A percentile compares a stretch with the other conserved stretches of the same genome.
Evolutionary conservation across 768 basidiomycete species (phyloP).

Genomic region (Boletus rubroflammeus): DNA sequence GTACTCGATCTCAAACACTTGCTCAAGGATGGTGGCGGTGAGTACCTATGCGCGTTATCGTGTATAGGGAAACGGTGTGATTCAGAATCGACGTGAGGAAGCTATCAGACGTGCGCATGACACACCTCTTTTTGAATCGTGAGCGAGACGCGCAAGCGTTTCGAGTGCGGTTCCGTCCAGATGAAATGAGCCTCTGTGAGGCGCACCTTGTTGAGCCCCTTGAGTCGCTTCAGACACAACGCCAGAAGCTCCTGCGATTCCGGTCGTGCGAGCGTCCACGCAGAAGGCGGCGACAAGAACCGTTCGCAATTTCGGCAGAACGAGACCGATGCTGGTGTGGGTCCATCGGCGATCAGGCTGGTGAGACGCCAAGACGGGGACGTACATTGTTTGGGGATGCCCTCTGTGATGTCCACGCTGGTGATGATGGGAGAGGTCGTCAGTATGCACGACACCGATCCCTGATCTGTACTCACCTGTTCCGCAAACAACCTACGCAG

Average conservation of each 20-base stretch:
- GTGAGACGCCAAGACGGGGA: neutral
- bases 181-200: conserved; percentile 98
- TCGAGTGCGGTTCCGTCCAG: conserved; percentile 99
- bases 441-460: neutral
- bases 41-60: conserved; percentile 59
- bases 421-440: neutral
- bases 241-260: conserved; percentile 94
- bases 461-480: conserved; percentile 55
- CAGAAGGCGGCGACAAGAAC: conserved; percentile 83
- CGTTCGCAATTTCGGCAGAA: conserved; percentile 97
- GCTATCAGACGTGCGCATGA: neutral
- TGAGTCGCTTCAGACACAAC: conserved; percentile 90
- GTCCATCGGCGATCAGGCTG: neutral
- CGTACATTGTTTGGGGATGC: conserved; percentile 90
- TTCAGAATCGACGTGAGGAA: neutral
- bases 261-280: conserved; percentile 82
- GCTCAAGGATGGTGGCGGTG: conserved; percentile 92
- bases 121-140: conserved; percentile 97
- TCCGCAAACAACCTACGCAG: conserved; percentile 84
- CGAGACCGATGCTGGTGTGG: conserved; percentile 68
- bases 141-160: conserved; percentile 85
- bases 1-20: conserved; percentile 95
- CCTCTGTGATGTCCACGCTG: conserved; percentile 96
- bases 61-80: no score
- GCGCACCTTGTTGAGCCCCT: conserved; percentile 90